Evolutionary conservation across 192 early-diverging fungal species (phyloP).

Genomic region (Chytriomyces confervae): DNA sequence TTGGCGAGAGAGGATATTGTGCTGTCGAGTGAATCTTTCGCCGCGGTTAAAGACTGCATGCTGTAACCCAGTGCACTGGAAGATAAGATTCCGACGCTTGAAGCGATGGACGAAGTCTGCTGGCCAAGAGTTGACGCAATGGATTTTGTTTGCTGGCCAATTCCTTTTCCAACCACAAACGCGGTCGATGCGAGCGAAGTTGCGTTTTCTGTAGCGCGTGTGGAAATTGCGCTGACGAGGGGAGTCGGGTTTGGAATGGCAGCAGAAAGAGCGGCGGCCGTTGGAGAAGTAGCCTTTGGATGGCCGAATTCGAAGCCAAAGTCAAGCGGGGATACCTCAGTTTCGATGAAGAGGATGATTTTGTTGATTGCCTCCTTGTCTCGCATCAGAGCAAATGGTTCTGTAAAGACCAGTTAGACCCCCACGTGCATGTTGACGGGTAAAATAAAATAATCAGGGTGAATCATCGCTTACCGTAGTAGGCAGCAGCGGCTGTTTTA

Average conservation of each 20-base stretch:
- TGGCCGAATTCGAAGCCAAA: slow-evolving; percentile 10
- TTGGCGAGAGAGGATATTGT: slow-evolving; percentile 7
- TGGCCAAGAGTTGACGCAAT: not conserved
- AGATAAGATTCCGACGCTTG: not conserved
- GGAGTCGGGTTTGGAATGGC: slow-evolving; percentile 3
- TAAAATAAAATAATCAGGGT: not conserved
- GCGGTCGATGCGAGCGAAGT: slow-evolving; percentile 2
- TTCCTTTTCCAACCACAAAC: slow-evolving; percentile 4
- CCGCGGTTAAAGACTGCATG: slow-evolving; percentile 9
- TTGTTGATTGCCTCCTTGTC: slow-evolving; percentile 14
- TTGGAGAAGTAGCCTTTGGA: not conserved
- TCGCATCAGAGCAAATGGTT: slow-evolving; percentile 22
- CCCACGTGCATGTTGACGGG: not conserved
- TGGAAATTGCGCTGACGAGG: not conserved
- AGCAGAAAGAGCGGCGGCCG: not conserved
- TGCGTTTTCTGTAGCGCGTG: slow-evolving; percentile 9
- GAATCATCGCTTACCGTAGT: slow-evolving; percentile 4
- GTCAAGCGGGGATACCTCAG: not conserved
- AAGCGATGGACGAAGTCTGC: not conserved
- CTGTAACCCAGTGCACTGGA: slow-evolving; percentile 19
- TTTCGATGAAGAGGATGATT: not conserved
- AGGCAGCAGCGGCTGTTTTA: slow-evolving; percentile 12
- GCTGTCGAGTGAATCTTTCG: slow-evolving; percentile 17
- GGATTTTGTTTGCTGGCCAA: slow-evolving; percentile 1
- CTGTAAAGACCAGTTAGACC: not conserved